These are phyloP conservation scores for Mimosa bimucronata DNA, from an alignment of 306 rosid genomes.

Conservation along the genomic window DNA sequence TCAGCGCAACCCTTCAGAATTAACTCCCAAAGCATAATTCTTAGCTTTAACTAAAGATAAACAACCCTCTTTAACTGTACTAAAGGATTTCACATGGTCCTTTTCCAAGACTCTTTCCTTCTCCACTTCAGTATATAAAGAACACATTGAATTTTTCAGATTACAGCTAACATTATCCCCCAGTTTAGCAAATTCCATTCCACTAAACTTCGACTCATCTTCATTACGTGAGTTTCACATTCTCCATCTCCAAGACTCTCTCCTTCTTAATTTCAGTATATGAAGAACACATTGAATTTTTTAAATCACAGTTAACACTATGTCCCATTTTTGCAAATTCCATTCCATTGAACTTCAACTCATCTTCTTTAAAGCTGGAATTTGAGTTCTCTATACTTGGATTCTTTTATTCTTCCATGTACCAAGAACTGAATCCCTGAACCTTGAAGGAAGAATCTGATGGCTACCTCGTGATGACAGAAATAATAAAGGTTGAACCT, in stretches of 20 bases:
- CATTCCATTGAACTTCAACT: no score
- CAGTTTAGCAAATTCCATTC: no score
- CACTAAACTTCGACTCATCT: no score
- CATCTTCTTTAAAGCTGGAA: no score
- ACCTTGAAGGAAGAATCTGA: conserved; percentile 65
- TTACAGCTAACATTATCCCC: no score
- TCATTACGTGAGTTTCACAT: no score
- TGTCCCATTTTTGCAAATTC: conserved; percentile 36
- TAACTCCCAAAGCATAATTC: conserved; percentile 33
- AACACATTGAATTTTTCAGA: no score
- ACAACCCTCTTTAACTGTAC: conserved; percentile 34
- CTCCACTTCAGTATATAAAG: no score
- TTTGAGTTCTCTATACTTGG: conserved; percentile 27
- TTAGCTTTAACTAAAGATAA: conserved; percentile 31
- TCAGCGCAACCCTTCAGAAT: conserved; percentile 26
- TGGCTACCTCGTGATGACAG: conserved; percentile 65
- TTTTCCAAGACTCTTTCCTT: not conserved
- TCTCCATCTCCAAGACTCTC: conserved; percentile 20
- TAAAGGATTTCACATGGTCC: conserved; percentile 32
- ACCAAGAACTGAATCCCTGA: conserved; percentile 57
- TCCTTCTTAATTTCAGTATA: conserved; percentile 33
- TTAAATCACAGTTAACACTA: conserved; percentile 29
- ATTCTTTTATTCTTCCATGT: conserved; percentile 41
- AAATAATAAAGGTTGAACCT: conserved; percentile 38
- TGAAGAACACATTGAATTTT: conserved; percentile 31